These are phyloP conservation scores for Cyphellophora attinorum DNA, from an alignment of 2,329 filamentous ascomycete species.

Conservation along the genomic window DNA sequence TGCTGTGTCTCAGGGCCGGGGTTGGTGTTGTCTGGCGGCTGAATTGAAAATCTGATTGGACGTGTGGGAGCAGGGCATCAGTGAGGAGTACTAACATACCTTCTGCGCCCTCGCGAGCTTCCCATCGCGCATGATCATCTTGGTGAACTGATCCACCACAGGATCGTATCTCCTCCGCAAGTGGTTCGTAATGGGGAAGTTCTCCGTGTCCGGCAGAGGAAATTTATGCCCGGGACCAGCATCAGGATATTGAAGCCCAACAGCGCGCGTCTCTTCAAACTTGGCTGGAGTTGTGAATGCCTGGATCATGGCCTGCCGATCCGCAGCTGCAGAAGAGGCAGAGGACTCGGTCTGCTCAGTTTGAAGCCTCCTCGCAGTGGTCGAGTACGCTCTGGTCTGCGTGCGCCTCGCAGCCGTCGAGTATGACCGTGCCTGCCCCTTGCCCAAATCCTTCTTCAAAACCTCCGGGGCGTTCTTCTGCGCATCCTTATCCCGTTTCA, in stretches of 20 bases:
- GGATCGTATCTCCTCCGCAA: conserved; percentile 78
- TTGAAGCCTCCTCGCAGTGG: neutral
- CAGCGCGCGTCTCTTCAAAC: conserved; percentile 19
- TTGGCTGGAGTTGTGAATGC: too few relatives aligned
- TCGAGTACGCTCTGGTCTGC: conserved; percentile 7
- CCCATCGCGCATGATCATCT: conserved; percentile 82
- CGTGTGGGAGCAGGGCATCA: conserved; percentile 1
- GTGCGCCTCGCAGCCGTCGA: neutral
- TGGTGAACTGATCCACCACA: conserved; percentile 76
- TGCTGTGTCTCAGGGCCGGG: too few relatives aligned
- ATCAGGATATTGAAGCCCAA: conserved; percentile 19
- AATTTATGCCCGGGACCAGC: conserved; percentile 61
- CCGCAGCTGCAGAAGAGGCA: too few relatives aligned
- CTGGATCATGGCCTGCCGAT: too few relatives aligned
- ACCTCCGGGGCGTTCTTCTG: conserved; percentile 57
- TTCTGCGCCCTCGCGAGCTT: conserved; percentile 84
- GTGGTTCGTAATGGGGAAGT: conserved; percentile 53
- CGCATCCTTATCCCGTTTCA: conserved; percentile 53
- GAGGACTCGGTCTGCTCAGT: too few relatives aligned
- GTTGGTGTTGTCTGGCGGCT: too few relatives aligned
- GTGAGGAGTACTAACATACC: conserved; percentile 38
- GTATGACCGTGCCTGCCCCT: conserved; percentile 26
- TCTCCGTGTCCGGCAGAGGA: conserved; percentile 51
- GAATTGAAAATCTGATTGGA: too few relatives aligned
- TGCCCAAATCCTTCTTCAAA: conserved; percentile 48